Conservation (phyloP, 2,329 filamentous ascomycete species). For the Penicillium sp. region DNA sequence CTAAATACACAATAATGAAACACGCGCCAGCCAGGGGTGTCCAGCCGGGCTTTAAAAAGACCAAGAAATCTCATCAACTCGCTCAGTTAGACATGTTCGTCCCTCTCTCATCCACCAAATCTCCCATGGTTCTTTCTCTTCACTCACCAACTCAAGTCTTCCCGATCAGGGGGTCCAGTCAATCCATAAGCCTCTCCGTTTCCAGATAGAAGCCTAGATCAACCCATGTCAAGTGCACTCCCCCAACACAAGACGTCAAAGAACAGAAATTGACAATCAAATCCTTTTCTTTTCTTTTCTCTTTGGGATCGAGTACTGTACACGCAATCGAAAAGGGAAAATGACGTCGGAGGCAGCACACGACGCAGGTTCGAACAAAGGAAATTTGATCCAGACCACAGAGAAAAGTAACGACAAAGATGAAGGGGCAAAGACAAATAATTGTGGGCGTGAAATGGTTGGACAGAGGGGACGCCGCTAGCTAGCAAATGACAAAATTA, state of each 20-base stretch:
- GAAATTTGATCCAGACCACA: conserved; percentile 23
- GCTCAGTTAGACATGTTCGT: conserved; percentile 20
- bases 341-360: conserved; percentile 19
- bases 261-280: conserved; percentile 15
- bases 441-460: conserved; percentile 10
- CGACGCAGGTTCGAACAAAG: conserved; percentile 23
- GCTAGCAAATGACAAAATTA: conserved; percentile 42
- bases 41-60: conserved; percentile 29
- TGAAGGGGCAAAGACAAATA: conserved; percentile 4
- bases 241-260: neutral
- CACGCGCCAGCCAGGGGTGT: conserved; percentile 30
- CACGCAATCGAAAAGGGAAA: conserved; percentile 40
- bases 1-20: conserved; percentile 44
- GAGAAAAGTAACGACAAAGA: conserved; percentile 19
- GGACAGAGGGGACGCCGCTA: conserved; percentile 33
- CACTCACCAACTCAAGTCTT: neutral
- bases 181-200: neutral
- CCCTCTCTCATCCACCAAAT: neutral
- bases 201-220: conserved; percentile 9
- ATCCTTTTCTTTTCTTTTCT: conserved; percentile 23
- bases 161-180: neutral
- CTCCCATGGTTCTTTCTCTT: neutral
- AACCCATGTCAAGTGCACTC: neutral
- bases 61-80: conserved; percentile 24
- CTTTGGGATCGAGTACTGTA: conserved; percentile 42